Base-by-base conservation (phyloP, 768 basidiomycete genomes). In the Lenzites betulinus region DNA sequence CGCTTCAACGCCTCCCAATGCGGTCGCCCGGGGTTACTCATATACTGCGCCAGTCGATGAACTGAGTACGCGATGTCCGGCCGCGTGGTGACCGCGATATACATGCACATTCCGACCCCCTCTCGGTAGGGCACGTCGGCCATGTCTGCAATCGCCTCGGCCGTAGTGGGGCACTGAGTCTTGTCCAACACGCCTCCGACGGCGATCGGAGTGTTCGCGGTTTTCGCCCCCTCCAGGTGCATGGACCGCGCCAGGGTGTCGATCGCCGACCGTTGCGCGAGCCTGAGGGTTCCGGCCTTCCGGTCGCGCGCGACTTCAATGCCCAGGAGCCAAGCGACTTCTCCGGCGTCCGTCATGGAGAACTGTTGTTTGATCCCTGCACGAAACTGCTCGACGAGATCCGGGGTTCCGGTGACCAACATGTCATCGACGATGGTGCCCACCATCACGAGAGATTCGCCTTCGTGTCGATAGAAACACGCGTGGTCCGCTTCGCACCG, bases 21-120 rank as follows among this genome's bases (percentile, higher is more conserved):
- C 0, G 47, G 54, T 0, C 38, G 54, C 1, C 69, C 65, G 0
- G 76, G 78, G n/a, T 67, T 66, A 0, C 72, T 59, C 12, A 63
- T 70, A 66, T 66, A 77, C 26, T 73, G 73, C 0, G 74, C 64
- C 1, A 80, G 70, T 0, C 51, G 22, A 26, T 66, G 61, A 7
- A 77, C 74, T 3, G 72, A 64, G 46, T 64, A 75, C 0, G 74
- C 64, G 12, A 80, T 67, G 42, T 81, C 75, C 0, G 78, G 76
- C 0, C 70, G 64, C 1, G 76, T 76, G 7, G 67, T 68, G 2
- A 75, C 53, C 2, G 75, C 63, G 0, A 75, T 58, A 53, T 71
- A 71, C 41, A 68, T 66, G 13, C 73, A 64, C 4, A 63, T 42
- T 11, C 70, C 70, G 16, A 74, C 43, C 20, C 12, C 43, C 20